Evolutionary conservation across 2,329 filamentous ascomycete species (phyloP).

Genomic region (Colletotrichum karsti): DNA sequence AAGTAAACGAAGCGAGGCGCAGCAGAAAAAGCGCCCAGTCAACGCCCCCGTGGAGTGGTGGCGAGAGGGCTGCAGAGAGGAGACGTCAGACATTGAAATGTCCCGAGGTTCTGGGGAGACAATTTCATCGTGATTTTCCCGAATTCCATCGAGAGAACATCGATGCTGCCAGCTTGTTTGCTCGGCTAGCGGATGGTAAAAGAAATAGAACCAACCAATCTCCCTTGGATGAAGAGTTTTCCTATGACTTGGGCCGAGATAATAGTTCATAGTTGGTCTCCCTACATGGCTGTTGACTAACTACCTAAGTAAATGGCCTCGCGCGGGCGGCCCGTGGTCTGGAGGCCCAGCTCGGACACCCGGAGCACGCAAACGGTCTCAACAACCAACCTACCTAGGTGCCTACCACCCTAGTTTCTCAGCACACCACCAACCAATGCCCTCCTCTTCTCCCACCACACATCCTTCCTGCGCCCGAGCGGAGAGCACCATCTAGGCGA

Average conservation of each 20-base stretch:
- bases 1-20: neutral
- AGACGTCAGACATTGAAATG: too few species aligned
- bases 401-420: neutral
- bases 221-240: neutral
- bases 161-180: too few species aligned
- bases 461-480: conserved; percentile 7
- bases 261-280: neutral
- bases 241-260: too few species aligned
- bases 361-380: neutral
- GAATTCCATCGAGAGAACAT: too few species aligned
- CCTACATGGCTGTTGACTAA: neutral
- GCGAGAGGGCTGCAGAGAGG: too few species aligned
- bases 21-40: neutral
- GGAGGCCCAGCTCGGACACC: conserved; percentile 3
- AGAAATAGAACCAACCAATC: neutral
- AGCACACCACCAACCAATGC: neutral
- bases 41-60: neutral
- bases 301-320: neutral
- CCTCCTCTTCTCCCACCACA: neutral
- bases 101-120: too few species aligned
- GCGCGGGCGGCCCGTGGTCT: conserved; percentile 8
- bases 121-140: too few species aligned
- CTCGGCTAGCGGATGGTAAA: neutral
- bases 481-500: neutral
- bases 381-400: neutral